Evolutionary conservation across 192 early-diverging fungal species (phyloP).

Genomic region (Podila clonocystis): DNA sequence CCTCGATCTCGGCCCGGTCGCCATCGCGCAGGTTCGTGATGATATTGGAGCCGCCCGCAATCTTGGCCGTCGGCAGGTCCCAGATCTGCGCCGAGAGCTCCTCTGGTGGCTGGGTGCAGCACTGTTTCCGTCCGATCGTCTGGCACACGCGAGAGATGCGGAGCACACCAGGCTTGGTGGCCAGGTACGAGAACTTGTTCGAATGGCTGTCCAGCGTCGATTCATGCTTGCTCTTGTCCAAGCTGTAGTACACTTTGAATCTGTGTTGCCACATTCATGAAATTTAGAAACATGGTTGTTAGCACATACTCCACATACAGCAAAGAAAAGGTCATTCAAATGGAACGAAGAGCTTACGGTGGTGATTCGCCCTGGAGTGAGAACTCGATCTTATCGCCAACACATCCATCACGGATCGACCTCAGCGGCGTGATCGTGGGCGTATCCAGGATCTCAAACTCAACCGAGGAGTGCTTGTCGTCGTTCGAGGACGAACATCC

Average conservation of each 20-base stretch:
- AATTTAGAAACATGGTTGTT: not conserved
- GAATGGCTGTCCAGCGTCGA: constrained; percentile 10
- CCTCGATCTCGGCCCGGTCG: constrained; percentile 28
- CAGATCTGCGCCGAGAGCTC: constrained; percentile 27
- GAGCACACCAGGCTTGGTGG: constrained; percentile 22
- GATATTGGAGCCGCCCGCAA: constrained; percentile 20
- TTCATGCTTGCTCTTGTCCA: constrained; percentile 23
- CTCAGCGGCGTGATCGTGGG: constrained; percentile 28
- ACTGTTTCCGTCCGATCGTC: constrained; percentile 31
- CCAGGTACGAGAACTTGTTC: constrained; percentile 17
- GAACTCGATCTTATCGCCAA: constrained; percentile 41
- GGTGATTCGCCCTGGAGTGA: constrained; percentile 26
- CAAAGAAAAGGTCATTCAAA: not conserved
- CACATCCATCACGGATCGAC: constrained; percentile 22
- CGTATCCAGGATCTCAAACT: constrained; percentile 41
- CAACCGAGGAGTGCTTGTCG: constrained; percentile 11
- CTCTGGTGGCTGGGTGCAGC: constrained; percentile 28
- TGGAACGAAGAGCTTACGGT: constrained; percentile 7
- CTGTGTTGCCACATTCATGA: constrained; percentile 1
- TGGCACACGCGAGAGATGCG: constrained; percentile 33
- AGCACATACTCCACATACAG: not conserved
- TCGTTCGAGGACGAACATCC: constrained; percentile 25
- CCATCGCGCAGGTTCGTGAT: constrained; percentile 38
- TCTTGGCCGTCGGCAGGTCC: constrained; percentile 35
- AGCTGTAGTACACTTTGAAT: constrained; percentile 39